phyloP scores from a whole-genome alignment of 2,329 filamentous ascomycete genomes.

The Polytolypa hystricis region DNA sequence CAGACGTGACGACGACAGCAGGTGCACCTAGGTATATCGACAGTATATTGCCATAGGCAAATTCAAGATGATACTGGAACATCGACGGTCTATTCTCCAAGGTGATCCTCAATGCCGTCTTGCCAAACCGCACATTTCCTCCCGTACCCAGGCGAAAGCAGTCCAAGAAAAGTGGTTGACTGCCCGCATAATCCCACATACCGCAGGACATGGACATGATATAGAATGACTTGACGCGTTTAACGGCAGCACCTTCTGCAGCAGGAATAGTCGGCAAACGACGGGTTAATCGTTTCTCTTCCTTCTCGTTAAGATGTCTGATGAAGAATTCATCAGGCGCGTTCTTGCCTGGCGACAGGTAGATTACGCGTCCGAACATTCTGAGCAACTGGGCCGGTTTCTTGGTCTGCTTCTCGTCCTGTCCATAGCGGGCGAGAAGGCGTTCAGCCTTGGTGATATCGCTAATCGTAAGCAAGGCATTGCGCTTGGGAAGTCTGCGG shows the following conservation, averaged over 20 bases:
- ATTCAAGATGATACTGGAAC: conserved; percentile 26
- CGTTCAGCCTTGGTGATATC: conserved; percentile 13
- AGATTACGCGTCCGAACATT: conserved; percentile 12
- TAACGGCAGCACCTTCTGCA: conserved; percentile 2
- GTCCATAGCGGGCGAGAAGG: conserved; percentile 13
- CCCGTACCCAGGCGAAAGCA: conserved; percentile 8
- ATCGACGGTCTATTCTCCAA: conserved; percentile 33
- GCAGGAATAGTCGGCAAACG: conserved; percentile 7
- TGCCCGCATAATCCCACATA: conserved; percentile 34
- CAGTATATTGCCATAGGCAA: conserved; percentile 13
- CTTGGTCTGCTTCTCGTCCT: conserved; percentile 5
- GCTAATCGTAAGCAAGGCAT: conserved; percentile 15
- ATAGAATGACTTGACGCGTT: conserved; percentile 10
- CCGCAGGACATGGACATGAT: conserved; percentile 34
- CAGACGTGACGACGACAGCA: conserved; percentile 37
- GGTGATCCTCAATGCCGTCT: conserved; percentile 32
- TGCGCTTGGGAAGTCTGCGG: conserved; percentile 12
- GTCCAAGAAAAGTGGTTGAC: conserved; percentile 33
- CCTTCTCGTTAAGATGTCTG: conserved; percentile 12
- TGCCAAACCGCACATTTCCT: conserved; percentile 32
- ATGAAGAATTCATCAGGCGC: conserved; percentile 13
- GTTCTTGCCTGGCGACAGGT: conserved; percentile 12
- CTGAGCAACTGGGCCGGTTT: conserved; percentile 8
- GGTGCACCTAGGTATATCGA: conserved; percentile 14
- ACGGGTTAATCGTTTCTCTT: conserved; percentile 8